These are phyloP conservation scores for Cordyceps cateniannulata DNA, from an alignment of 2,329 filamentous ascomycete genomes.

Conservation along the genomic window DNA sequence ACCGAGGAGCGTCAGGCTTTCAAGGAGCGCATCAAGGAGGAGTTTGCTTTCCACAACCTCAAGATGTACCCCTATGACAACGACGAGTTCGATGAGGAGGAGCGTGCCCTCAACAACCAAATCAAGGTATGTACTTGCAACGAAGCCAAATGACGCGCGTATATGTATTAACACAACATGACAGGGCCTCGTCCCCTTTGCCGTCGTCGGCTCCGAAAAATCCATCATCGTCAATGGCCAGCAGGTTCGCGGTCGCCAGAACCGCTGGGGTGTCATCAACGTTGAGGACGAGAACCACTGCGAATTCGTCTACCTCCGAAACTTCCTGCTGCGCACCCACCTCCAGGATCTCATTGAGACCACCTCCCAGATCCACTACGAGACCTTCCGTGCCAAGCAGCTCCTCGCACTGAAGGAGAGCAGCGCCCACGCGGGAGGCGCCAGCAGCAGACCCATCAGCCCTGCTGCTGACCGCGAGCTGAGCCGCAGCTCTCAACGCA, in stretches of 20 bases:
- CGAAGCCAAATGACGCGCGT: background rate
- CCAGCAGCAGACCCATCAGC: slow-evolving; percentile 83
- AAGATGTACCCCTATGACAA: slow-evolving; percentile 99
- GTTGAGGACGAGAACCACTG: slow-evolving; percentile 99
- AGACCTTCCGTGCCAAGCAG: slow-evolving; percentile 99
- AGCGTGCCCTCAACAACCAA: slow-evolving; percentile 84
- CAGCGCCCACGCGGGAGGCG: slow-evolving; percentile 68
- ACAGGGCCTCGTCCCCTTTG: slow-evolving; percentile 90
- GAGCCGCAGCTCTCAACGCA: slow-evolving; percentile 92
- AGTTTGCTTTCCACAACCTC: slow-evolving; percentile 98
- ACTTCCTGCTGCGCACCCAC: slow-evolving; percentile 97
- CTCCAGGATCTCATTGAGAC: slow-evolving; percentile 98
- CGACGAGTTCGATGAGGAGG: slow-evolving; percentile 96
- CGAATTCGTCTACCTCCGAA: slow-evolving; percentile 96
- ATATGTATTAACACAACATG: slow-evolving; percentile 25
- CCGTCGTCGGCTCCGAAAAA: slow-evolving; percentile 96
- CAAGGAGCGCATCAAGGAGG: slow-evolving; percentile 99
- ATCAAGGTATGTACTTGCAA: slow-evolving; percentile 70
- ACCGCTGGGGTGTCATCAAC: slow-evolving; percentile 99
- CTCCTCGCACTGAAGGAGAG: slow-evolving; percentile 96
- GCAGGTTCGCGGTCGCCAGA: slow-evolving; percentile 95
- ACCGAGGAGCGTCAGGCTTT: slow-evolving; percentile 92
- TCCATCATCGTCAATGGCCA: slow-evolving; percentile 96
- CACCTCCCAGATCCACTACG: slow-evolving; percentile 99
- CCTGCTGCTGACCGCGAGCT: slow-evolving; percentile 90